A percentile compares a stretch with the other conserved stretches of the same genome.
Conservation (phyloP, 306 rosid genomes). For the Pyrus bretschneideri region DNA sequence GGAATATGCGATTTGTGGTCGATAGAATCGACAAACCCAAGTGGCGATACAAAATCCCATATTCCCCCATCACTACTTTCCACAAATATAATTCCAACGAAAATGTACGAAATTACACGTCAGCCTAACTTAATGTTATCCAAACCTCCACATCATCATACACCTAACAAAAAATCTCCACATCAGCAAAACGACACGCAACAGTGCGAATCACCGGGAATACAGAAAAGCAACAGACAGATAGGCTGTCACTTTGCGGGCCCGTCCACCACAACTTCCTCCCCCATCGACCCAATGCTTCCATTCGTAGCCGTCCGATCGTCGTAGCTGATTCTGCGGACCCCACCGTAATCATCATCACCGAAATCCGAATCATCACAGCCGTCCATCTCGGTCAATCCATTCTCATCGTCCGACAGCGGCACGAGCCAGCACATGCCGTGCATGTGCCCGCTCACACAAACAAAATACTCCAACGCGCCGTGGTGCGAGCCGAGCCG, state of each 20-base stretch:
- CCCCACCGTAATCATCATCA: not conserved
- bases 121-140: not conserved
- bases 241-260: not conserved
- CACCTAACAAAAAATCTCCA: not conserved
- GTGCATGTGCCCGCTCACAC: constrained; percentile 53
- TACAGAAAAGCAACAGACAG: not conserved
- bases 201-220: not conserved
- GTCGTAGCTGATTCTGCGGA: not conserved
- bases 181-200: not conserved
- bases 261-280: constrained; percentile 4
- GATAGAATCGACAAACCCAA: not conserved
- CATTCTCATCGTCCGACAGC: constrained; percentile 40
- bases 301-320: constrained; percentile 21
- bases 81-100: not conserved
- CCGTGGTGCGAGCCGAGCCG: constrained; percentile 57
- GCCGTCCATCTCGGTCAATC: not conserved
- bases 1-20: not conserved
- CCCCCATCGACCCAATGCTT: constrained; percentile 15
- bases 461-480: constrained; percentile 50
- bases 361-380: not conserved
- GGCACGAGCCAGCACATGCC: constrained; percentile 61
- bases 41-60: not conserved
- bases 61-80: not conserved
- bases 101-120: not conserved
- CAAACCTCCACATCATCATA: not conserved